A percentile compares a stretch with the other conserved stretches of the same genome.
Conservation (phyloP, 768 basidiomycete genomes). For the Rhizopogon sp. region DNA sequence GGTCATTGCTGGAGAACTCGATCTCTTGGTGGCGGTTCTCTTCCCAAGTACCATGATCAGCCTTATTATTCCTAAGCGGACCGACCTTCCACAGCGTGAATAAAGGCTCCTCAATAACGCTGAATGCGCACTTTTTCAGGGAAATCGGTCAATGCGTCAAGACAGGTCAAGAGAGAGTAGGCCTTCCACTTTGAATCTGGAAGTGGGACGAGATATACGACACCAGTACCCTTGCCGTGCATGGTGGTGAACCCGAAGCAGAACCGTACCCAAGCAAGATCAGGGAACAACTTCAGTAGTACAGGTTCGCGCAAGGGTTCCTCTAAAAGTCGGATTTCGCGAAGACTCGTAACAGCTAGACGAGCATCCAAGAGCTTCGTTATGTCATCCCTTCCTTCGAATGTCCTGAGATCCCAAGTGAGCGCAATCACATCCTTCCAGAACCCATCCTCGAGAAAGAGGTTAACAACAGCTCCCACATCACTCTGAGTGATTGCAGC, state of each 20-base stretch:
- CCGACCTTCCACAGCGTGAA: slow-evolving; percentile 26
- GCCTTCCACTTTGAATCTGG: slow-evolving; percentile 50
- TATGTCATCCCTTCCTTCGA: slow-evolving; percentile 36
- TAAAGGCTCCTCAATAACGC: neutral
- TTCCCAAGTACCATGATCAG: slow-evolving; percentile 54
- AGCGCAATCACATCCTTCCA: slow-evolving; percentile 53
- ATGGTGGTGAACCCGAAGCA: slow-evolving; percentile 51
- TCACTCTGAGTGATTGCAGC: slow-evolving; percentile 15
- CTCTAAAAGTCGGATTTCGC: slow-evolving; percentile 13
- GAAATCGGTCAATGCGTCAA: slow-evolving; percentile 52
- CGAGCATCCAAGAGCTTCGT: slow-evolving; percentile 34
- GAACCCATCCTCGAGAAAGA: slow-evolving; percentile 27
- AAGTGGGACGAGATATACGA: slow-evolving; percentile 49
- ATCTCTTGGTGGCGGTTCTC: slow-evolving; percentile 35
- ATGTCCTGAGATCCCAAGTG: slow-evolving; percentile 53
- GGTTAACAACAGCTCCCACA: slow-evolving; percentile 14
- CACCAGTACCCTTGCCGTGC: slow-evolving; percentile 45
- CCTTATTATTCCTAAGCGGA: slow-evolving; percentile 32
- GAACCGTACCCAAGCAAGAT: slow-evolving; percentile 53
- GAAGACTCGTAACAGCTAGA: slow-evolving; percentile 20
- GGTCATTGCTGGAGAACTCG: slow-evolving; percentile 44
- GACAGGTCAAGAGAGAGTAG: slow-evolving; percentile 51
- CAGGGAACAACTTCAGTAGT: slow-evolving; percentile 41
- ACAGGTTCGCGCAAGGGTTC: slow-evolving; percentile 20
- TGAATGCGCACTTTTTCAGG: slow-evolving; percentile 37